Evolutionary conservation across 495 filamentous ascomycete genomes (phyloP).

Genomic region (Podospora pseudocomata): DNA sequence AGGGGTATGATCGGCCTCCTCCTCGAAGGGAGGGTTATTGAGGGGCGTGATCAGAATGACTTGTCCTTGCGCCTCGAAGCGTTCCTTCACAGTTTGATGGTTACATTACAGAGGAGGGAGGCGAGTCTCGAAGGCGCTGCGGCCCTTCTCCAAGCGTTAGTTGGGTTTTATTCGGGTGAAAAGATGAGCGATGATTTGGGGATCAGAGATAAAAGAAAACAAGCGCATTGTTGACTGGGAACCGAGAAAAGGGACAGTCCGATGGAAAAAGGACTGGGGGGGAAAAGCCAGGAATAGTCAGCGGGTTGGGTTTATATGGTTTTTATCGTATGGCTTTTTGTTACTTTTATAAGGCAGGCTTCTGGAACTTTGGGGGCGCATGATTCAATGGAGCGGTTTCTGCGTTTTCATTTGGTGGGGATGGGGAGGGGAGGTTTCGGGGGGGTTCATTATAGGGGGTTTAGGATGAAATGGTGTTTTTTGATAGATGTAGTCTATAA

Average conservation of each 20-base stretch:
- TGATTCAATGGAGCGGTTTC: neutral
- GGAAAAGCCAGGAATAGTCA: neutral
- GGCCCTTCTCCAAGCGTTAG: too few relatives aligned
- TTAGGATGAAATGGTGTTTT: neutral
- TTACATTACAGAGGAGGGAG: too few relatives aligned
- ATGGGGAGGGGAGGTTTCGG: neutral
- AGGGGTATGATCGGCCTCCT: conserved; percentile 22
- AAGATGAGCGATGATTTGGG: too few relatives aligned
- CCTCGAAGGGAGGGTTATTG: neutral
- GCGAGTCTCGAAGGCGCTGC: too few relatives aligned
- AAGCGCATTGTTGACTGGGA: neutral
- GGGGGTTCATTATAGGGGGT: neutral
- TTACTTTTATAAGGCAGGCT: neutral
- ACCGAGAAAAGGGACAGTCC: neutral
- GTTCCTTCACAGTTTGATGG: too few relatives aligned
- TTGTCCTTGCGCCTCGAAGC: too few relatives aligned
- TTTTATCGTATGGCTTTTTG: neutral
- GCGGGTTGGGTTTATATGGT: neutral
- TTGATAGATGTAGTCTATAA: neutral
- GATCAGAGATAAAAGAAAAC: too few relatives aligned
- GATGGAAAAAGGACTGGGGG: neutral
- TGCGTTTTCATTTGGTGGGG: neutral
- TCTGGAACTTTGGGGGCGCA: neutral
- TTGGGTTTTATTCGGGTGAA: too few relatives aligned
- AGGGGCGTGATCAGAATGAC: neutral